phyloP scores from a whole-genome alignment of 2,329 filamentous ascomycete species.

The Teratosphaeriaceae sp. region DNA sequence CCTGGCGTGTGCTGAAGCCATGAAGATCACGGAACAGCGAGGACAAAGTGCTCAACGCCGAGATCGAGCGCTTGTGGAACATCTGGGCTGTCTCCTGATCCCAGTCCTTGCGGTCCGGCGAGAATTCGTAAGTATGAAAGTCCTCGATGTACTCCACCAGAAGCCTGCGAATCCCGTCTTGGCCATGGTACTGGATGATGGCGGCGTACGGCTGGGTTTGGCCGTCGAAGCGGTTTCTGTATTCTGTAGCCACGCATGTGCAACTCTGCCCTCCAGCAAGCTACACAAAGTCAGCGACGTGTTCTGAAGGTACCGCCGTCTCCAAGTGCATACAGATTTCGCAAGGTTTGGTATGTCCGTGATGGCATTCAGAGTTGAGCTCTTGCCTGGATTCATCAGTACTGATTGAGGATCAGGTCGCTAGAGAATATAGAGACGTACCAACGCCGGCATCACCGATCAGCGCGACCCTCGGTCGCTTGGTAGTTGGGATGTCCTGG shows the following conservation, averaged over 20 bases:
- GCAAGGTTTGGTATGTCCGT: conserved; percentile 13
- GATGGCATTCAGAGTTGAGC: conserved; percentile 17
- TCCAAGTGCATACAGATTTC: conserved; percentile 9
- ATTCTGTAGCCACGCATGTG: conserved; percentile 13
- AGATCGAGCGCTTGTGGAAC: conserved; percentile 6
- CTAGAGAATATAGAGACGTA: no score
- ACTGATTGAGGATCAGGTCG: background rate
- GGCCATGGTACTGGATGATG: conserved; percentile 9
- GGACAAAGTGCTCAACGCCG: conserved; percentile 10
- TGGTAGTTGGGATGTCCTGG: conserved; percentile 2
- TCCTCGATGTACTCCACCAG: conserved; percentile 6
- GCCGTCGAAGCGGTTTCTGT: background rate
- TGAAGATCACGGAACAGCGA: conserved; percentile 13
- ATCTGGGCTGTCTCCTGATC: conserved; percentile 7
- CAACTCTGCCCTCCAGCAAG: conserved; percentile 12
- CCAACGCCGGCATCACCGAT: conserved; percentile 6
- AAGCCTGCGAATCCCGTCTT: conserved; percentile 1
- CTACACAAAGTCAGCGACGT: conserved; percentile 9
- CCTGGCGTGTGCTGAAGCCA: background rate
- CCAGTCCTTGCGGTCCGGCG: conserved; percentile 13
- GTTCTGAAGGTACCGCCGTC: no score
- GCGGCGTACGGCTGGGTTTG: conserved; percentile 14
- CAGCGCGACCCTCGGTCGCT: conserved; percentile 5
- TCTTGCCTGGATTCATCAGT: conserved; percentile 15
- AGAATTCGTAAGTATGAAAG: conserved; percentile 11